phyloP scores from a whole-genome alignment of 2,329 filamentous ascomycete genomes.

The Fusarium luffae region DNA sequence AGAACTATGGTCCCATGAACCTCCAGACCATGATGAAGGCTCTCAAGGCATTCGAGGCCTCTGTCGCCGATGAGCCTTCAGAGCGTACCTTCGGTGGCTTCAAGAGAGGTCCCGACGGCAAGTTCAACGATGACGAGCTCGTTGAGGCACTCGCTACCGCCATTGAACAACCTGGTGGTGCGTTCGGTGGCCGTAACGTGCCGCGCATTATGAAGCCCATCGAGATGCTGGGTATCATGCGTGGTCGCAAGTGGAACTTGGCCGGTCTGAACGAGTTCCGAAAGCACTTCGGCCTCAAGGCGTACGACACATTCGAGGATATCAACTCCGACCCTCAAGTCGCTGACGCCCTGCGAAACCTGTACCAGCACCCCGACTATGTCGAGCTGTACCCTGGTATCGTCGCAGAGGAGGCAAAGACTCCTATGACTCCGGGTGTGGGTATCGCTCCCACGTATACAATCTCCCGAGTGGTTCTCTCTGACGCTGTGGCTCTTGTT shows the following conservation, averaged over 20 bases:
- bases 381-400: conserved; percentile 85
- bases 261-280: conserved; percentile 87
- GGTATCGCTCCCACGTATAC: conserved; percentile 82
- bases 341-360: conserved; percentile 70
- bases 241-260: conserved; percentile 80
- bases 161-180: conserved; percentile 82
- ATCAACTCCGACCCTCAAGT: conserved; percentile 83
- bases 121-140: conserved; percentile 80
- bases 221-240: conserved; percentile 83
- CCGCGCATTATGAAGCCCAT: conserved; percentile 78
- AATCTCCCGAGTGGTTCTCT: conserved; percentile 79
- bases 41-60: conserved; percentile 70
- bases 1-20: conserved; percentile 66
- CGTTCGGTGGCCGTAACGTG: conserved; percentile 79
- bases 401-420: conserved; percentile 79
- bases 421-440: conserved; percentile 77
- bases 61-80: conserved; percentile 72
- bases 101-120: conserved; percentile 72
- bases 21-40: conserved; percentile 70
- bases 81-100: conserved; percentile 76
- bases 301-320: conserved; percentile 81
- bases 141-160: conserved; percentile 74
- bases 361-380: conserved; percentile 82
- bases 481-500: conserved; percentile 82
- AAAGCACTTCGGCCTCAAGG: conserved; percentile 81